These are phyloP conservation scores for Spergularia marina DNA, from an alignment of 148 eudicot species.

Conservation along the genomic window DNA sequence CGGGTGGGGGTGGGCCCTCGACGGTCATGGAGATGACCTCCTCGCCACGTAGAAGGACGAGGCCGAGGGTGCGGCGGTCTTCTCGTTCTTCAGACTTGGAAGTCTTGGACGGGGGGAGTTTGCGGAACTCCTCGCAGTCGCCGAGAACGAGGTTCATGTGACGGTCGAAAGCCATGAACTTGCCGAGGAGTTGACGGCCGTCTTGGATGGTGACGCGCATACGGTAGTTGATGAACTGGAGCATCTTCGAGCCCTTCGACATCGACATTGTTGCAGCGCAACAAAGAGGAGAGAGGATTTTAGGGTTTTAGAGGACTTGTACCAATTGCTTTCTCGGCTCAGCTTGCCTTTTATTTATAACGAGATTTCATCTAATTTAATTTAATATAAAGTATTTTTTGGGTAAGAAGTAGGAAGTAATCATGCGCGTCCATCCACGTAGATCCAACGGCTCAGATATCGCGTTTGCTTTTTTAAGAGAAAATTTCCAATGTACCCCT, in stretches of 20 bases:
- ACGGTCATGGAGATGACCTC: conserved; percentile 94
- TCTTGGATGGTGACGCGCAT: conserved; percentile 93
- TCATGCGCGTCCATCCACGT: no score
- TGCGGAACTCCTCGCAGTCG: conserved; percentile 92
- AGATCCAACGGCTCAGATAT: no score
- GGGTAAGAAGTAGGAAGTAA: no score
- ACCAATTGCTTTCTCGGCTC: no score
- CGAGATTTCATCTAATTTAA: no score
- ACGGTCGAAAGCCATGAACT: conserved; percentile 97
- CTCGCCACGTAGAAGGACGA: conserved; percentile 82
- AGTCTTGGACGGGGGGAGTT: conserved; percentile 59
- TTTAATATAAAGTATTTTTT: no score
- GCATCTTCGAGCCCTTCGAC: conserved; percentile 96
- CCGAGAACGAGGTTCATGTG: conserved; percentile 98
- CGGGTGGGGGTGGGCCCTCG: conserved; percentile 96
- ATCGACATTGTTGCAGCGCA: conserved; percentile 51
- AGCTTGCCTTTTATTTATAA: no score
- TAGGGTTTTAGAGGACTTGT: no score
- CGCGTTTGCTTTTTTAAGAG: no score
- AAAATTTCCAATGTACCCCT: no score
- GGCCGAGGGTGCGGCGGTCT: conserved; percentile 89
- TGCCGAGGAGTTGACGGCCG: conserved; percentile 86
- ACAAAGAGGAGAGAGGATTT: no score
- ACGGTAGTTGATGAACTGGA: conserved; percentile 92
- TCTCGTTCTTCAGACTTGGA: conserved; percentile 46